Evolutionary conservation across 1,139 yeast species (phyloP).

Genomic region (Nakaseomyces sp.): DNA sequence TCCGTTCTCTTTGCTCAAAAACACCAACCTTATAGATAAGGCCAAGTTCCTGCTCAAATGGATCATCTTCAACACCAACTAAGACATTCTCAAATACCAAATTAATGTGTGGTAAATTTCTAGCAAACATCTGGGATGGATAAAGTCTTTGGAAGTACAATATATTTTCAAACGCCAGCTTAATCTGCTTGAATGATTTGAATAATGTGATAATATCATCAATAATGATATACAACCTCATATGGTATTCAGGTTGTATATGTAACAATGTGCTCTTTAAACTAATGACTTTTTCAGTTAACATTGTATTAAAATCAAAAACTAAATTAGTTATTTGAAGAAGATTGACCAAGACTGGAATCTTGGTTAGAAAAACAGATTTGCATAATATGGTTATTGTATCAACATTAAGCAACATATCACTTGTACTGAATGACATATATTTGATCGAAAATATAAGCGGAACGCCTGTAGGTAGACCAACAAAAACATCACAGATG

Average conservation of each 20-base stretch:
- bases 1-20: conserved; percentile 56
- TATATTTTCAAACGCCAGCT: conserved; percentile 41
- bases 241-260: conserved; percentile 39
- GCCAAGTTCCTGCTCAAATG: conserved; percentile 71
- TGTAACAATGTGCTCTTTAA: conserved; percentile 15
- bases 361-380: conserved; percentile 22
- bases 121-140: conserved; percentile 39
- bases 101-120: conserved; percentile 45
- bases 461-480: not conserved
- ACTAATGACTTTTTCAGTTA: conserved; percentile 6
- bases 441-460: not conserved
- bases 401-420: not conserved
- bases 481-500: not conserved
- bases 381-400: not conserved
- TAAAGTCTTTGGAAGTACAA: conserved; percentile 33
- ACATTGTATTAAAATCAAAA: conserved; percentile 9
- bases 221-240: conserved; percentile 54
- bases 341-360: conserved; percentile 19
- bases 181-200: conserved; percentile 51
- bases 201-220: conserved; percentile 56
- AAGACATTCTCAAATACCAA: conserved; percentile 40
- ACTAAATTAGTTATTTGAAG: conserved; percentile 15
- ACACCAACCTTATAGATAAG: conserved; percentile 65
- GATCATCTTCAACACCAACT: conserved; percentile 48
- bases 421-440: not conserved